phyloP scores from a whole-genome alignment of 192 early-diverging fungal genomes.

The Coemansia sp. region DNA sequence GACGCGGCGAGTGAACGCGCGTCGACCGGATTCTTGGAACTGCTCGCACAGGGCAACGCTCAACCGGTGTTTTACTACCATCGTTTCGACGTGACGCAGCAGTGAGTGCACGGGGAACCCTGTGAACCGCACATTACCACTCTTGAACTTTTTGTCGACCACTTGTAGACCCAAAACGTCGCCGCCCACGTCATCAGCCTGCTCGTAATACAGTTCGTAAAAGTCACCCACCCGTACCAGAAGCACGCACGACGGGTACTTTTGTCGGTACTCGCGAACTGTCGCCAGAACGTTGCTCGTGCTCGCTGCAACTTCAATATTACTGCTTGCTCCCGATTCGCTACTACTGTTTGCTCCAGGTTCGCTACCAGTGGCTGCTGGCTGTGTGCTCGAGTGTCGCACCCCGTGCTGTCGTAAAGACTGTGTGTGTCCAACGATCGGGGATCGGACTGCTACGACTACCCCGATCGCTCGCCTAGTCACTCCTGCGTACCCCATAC shows the following conservation, averaged over 20 bases:
- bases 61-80: conserved; percentile 60
- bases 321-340: no score
- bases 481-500: background rate
- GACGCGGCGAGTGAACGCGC: conserved; percentile 65
- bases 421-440: background rate
- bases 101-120: conserved; percentile 69
- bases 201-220: conserved; percentile 77
- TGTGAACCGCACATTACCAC: conserved; percentile 62
- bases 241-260: conserved; percentile 68
- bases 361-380: background rate
- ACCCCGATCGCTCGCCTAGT: background rate
- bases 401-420: background rate
- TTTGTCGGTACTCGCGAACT: conserved; percentile 57
- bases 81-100: conserved; percentile 64
- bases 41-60: conserved; percentile 76
- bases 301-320: background rate
- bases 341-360: background rate
- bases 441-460: background rate
- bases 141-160: conserved; percentile 63
- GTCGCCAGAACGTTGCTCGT: conserved; percentile 43
- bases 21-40: conserved; percentile 49
- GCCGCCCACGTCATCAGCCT: conserved; percentile 64
- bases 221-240: conserved; percentile 78
- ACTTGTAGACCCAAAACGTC: conserved; percentile 69
- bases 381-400: background rate